A percentile compares a stretch with the other conserved stretches of the same genome.
Conservation (phyloP, 1,139 yeast genomes). For the Chernovozyma aurita region DNA sequence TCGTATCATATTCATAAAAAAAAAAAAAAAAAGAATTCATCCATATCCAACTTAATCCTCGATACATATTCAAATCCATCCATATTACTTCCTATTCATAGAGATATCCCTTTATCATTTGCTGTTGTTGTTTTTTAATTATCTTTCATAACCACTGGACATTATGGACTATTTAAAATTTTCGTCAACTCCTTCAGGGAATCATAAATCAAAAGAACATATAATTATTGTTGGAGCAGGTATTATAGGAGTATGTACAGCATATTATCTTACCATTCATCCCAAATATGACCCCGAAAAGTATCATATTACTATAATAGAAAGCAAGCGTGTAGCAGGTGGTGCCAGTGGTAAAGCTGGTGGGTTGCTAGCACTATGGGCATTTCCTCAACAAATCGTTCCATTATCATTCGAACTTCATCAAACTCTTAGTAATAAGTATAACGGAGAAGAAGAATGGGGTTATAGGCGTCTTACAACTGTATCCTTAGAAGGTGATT, state of each 20-base stretch:
- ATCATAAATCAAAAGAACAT: conserved; percentile 59
- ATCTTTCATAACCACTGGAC: too few relatives aligned
- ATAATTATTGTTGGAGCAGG: conserved; percentile 89
- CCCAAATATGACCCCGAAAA: conserved; percentile 69
- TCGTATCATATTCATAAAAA: too few relatives aligned
- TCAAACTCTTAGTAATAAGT: conserved; percentile 73
- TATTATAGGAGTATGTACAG: conserved; percentile 92
- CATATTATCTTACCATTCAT: conserved; percentile 81
- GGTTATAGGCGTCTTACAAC: conserved; percentile 89
- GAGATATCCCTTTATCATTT: too few relatives aligned
- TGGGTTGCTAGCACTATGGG: conserved; percentile 91
- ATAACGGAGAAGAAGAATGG: conserved; percentile 83
- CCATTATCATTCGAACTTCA: conserved; percentile 85
- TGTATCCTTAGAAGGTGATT: conserved; percentile 81
- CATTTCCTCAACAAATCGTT: conserved; percentile 92
- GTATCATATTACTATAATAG: conserved; percentile 82
- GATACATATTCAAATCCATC: too few relatives aligned
- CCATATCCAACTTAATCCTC: too few relatives aligned
- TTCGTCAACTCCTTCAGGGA: conserved; percentile 47
- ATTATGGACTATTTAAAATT: conserved; percentile 31
- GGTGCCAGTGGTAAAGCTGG: conserved; percentile 99
- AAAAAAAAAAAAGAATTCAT: too few relatives aligned
- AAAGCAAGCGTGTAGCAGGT: conserved; percentile 90
- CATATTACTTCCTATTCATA: too few relatives aligned
- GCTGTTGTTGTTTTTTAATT: too few relatives aligned